Conservation (phyloP, 257 asterid species). For the Linderniella brevidens region DNA sequence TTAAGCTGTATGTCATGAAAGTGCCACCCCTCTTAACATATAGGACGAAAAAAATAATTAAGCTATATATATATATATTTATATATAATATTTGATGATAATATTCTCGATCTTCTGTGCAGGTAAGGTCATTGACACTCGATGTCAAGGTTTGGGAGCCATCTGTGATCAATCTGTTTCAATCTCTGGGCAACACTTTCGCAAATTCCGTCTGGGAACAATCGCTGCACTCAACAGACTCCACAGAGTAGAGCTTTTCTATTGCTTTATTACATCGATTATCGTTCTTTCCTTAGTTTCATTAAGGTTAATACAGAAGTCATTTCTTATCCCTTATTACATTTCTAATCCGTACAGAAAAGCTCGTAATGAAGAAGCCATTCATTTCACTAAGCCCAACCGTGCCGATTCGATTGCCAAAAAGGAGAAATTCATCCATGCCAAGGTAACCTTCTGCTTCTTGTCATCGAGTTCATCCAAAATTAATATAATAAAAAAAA, state of each 20-base stretch:
- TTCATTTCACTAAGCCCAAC: too few species aligned
- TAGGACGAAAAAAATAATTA: too few species aligned
- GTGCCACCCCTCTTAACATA: too few species aligned
- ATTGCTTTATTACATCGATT: not conserved
- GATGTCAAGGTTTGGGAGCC: constrained; percentile 99
- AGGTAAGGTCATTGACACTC: constrained; percentile 96
- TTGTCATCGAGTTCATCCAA: not conserved
- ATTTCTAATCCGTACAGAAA: too few species aligned
- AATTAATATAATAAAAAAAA: not conserved
- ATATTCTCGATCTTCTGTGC: constrained; percentile 6
- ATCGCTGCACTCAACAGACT: constrained; percentile 50
- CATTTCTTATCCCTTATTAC: too few species aligned
- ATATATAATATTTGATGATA: not conserved
- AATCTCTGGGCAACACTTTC: constrained; percentile 76
- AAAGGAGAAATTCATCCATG: not conserved
- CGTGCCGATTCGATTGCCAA: not conserved
- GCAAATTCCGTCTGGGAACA: constrained; percentile 96
- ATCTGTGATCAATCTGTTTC: constrained; percentile 77
- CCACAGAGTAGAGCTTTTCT: constrained; percentile 40
- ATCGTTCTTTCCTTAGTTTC: too few species aligned
- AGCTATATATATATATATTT: not conserved
- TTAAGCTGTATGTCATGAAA: too few species aligned
- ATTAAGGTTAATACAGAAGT: too few species aligned
- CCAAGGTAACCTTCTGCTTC: not conserved
- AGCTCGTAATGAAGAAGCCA: too few species aligned